These are phyloP conservation scores for Hemileccinum impolitum DNA, from an alignment of 768 basidiomycete species.

Conservation along the genomic window DNA sequence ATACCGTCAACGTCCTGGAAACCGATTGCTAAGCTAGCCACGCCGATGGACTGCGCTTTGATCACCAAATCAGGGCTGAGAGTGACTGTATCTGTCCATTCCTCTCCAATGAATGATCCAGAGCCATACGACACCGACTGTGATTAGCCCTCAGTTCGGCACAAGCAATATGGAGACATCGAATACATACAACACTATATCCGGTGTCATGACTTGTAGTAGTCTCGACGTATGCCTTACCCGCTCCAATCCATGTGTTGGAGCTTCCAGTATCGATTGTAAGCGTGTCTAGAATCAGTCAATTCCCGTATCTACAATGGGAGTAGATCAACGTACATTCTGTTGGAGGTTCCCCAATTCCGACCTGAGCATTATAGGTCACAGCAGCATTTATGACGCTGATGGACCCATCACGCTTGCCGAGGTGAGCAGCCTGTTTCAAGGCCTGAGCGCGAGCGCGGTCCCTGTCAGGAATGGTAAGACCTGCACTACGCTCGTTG, in stretches of 20 bases:
- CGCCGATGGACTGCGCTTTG: not conserved
- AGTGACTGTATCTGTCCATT: slow-evolving; percentile 3
- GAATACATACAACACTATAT: slow-evolving; percentile 9
- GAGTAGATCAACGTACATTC: too few species aligned
- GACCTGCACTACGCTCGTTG: not conserved
- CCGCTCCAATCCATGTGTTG: too few species aligned
- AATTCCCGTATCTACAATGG: too few species aligned
- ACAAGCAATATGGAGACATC: too few species aligned
- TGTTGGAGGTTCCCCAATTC: too few species aligned
- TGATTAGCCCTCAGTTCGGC: not conserved
- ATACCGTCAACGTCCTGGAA: not conserved
- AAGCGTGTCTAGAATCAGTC: too few species aligned
- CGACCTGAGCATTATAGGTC: too few species aligned
- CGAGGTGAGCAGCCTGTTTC: not conserved
- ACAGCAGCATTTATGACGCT: not conserved
- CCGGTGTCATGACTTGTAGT: slow-evolving; percentile 14
- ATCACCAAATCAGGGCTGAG: not conserved
- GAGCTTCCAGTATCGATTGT: too few species aligned
- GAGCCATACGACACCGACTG: not conserved
- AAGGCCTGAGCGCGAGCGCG: slow-evolving; percentile 11
- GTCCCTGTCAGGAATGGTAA: slow-evolving; percentile 10
- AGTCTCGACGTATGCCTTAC: not conserved
- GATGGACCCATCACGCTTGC: not conserved
- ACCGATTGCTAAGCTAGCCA: not conserved
- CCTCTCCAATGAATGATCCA: slow-evolving; percentile 2